Base-by-base conservation (phyloP, 148 eudicot genomes). In the Vaccinium darrowii region DNA sequence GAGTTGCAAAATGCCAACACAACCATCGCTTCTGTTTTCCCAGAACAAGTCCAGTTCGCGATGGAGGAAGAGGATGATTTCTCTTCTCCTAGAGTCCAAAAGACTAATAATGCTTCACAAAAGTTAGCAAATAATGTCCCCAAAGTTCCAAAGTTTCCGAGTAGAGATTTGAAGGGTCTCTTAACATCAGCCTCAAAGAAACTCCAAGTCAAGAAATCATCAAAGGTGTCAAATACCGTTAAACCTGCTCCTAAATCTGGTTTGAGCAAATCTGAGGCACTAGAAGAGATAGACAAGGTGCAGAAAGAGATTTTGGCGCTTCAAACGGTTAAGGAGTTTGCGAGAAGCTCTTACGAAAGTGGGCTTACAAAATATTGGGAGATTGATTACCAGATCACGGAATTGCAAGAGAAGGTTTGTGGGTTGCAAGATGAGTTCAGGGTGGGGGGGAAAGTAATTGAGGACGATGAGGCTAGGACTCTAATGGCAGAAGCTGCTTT, bases 1-100 rank as follows among this genome's bases (percentile, higher is more conserved):
- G 99, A 97, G 79, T 84, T 97, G 33, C 98, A 95, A 76, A 97
- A 93, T 81, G 99, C 99, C 85, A 97, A 97, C 89, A 94, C 84
- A 85, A 94, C 98, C 7, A 91, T 95, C 3, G 99, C 98, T 10
- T 89, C 98, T 56, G 93, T 93, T 30, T 97, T 92, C 71, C 99
- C 99, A 3, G 99, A 97, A 52, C 91, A 91, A 78, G 90, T 89
- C 63, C 93, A 93, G 81, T 90, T 89, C 30, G 82, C 82, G 0
- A 90, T 92, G 83, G 95, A 95, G 15, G 99, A 96, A 2, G 99
- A 97, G 23, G 97, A 97, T n/a, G 95, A 93, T 2, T 36, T 39
- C 21, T 86, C 21, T 3, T 14, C 92, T 72, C 83, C 91, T 2
- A 84, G 75, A 84, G 21, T 81, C 50, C 91, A 86, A 8, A 87